phyloP scores from a whole-genome alignment of 495 filamentous ascomycete genomes.

The Glonium stellatum region DNA sequence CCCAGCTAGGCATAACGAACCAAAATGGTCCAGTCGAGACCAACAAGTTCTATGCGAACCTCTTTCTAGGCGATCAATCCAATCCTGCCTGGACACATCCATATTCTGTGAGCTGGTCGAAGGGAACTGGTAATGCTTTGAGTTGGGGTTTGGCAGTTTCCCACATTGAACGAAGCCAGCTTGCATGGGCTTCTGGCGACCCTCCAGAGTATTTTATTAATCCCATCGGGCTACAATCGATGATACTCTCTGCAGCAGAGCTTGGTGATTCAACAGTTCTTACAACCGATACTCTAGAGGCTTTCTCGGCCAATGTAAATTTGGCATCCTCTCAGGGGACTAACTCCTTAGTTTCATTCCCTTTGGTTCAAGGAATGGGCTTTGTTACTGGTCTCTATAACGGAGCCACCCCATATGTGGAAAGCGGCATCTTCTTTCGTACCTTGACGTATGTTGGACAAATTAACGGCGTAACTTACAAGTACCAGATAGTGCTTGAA shows the following conservation, averaged over 20 bases:
- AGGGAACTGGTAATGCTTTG: conserved; percentile 54
- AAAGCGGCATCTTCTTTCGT: conserved; percentile 66
- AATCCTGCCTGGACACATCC: conserved; percentile 74
- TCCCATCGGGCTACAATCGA: conserved; percentile 72
- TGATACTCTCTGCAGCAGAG: conserved; percentile 72
- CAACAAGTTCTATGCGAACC: conserved; percentile 91
- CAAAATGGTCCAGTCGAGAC: conserved; percentile 56
- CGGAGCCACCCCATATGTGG: conserved; percentile 59
- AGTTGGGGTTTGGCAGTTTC: conserved; percentile 74
- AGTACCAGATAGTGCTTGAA: conserved; percentile 65
- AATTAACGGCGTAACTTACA: conserved; percentile 58
- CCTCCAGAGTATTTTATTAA: conserved; percentile 67
- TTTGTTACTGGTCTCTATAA: conserved; percentile 78
- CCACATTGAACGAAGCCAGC: conserved; percentile 59
- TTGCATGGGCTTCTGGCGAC: conserved; percentile 55
- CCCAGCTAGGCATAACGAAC: conserved; percentile 29
- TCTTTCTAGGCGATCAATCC: conserved; percentile 71
- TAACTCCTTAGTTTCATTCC: conserved; percentile 59
- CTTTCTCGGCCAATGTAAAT: conserved; percentile 68
- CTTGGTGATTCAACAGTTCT: conserved; percentile 54
- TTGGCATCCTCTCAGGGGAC: conserved; percentile 50
- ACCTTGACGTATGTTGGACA: conserved; percentile 54
- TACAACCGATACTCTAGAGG: conserved; percentile 54
- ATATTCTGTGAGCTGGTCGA: conserved; percentile 73
- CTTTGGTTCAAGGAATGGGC: conserved; percentile 83